phyloP scores from a whole-genome alignment of 768 basidiomycete species.

The Kwoniella dejecticola region DNA sequence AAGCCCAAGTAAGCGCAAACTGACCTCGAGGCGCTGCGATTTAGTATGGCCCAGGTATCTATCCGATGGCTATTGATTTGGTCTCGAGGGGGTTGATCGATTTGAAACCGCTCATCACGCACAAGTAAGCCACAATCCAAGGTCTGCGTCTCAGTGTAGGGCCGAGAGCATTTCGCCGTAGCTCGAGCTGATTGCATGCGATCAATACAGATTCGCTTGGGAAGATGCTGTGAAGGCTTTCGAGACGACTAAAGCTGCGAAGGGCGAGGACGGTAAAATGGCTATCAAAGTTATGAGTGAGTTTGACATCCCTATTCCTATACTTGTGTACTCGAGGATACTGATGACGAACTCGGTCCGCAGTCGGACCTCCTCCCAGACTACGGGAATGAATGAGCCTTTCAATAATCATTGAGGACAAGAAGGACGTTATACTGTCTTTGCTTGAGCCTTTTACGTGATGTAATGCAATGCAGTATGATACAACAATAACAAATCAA shows the following conservation, averaged over 20 bases:
- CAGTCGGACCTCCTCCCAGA: conserved; percentile 5
- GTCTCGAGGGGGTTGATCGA: conserved; percentile 79
- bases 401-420: too few relatives aligned
- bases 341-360: too few relatives aligned
- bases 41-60: conserved; percentile 55
- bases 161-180: too few relatives aligned
- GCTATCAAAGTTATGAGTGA: conserved; percentile 15
- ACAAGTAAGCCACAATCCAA: conserved; percentile 57
- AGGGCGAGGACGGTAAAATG: conserved; percentile 74
- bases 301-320: too few relatives aligned
- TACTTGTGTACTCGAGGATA: too few relatives aligned
- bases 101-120: conserved; percentile 84
- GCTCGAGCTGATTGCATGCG: too few relatives aligned
- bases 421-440: too few relatives aligned
- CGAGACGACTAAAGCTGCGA: conserved; percentile 73
- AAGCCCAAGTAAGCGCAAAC: not conserved
- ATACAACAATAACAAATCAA: too few relatives aligned
- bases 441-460: too few relatives aligned
- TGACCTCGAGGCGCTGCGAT: too few relatives aligned
- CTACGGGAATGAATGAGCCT: too few relatives aligned
- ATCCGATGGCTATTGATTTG: conserved; percentile 76
- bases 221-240: conserved; percentile 76
- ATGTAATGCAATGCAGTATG: not conserved
- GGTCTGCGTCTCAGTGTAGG: too few relatives aligned
- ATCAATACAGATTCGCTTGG: conserved; percentile 65